Conservation (phyloP, 331 rosid species). For the Pyracantha coccinea region DNA sequence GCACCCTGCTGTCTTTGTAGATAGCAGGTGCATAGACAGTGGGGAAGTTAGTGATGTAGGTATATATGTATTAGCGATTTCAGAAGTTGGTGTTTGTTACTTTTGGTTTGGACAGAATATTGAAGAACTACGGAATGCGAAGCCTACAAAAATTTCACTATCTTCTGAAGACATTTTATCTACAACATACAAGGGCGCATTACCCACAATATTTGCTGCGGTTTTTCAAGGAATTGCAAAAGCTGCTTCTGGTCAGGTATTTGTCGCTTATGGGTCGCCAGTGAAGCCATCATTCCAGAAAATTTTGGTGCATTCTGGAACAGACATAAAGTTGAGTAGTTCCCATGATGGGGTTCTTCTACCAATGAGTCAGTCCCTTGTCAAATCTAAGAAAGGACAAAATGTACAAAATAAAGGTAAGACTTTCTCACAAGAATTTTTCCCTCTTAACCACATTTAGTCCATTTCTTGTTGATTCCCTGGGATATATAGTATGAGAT, state of each 20-base stretch:
- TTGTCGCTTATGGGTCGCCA: slow-evolving; percentile 68
- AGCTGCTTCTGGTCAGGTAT: slow-evolving; percentile 53
- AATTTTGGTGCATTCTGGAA: slow-evolving; percentile 57
- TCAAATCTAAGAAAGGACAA: slow-evolving; percentile 53
- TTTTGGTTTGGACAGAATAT: slow-evolving; percentile 69
- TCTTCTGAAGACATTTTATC: slow-evolving; percentile 48
- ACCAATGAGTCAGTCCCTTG: slow-evolving; percentile 43
- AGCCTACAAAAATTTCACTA: slow-evolving; percentile 63
- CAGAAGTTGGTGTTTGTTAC: slow-evolving; percentile 82
- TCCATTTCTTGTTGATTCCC: background rate
- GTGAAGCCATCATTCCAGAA: slow-evolving; percentile 80
- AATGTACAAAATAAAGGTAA: slow-evolving; percentile 50
- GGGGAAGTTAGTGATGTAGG: slow-evolving; percentile 37
- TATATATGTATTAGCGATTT: slow-evolving; percentile 72
- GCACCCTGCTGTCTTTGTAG: slow-evolving; percentile 82
- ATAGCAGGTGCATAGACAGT: slow-evolving; percentile 45
- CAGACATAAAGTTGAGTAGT: slow-evolving; percentile 56
- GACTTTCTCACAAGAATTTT: background rate
- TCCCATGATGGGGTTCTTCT: slow-evolving; percentile 78
- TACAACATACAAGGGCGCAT: slow-evolving; percentile 43
- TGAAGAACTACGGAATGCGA: slow-evolving; percentile 52
- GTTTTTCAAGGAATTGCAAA: slow-evolving; percentile 47
- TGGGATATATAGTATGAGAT: background rate
- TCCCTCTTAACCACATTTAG: background rate
- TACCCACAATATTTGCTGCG: slow-evolving; percentile 78